Base-by-base conservation (phyloP, 192 early-diverging fungal genomes). In the Pilaira anomala region DNA sequence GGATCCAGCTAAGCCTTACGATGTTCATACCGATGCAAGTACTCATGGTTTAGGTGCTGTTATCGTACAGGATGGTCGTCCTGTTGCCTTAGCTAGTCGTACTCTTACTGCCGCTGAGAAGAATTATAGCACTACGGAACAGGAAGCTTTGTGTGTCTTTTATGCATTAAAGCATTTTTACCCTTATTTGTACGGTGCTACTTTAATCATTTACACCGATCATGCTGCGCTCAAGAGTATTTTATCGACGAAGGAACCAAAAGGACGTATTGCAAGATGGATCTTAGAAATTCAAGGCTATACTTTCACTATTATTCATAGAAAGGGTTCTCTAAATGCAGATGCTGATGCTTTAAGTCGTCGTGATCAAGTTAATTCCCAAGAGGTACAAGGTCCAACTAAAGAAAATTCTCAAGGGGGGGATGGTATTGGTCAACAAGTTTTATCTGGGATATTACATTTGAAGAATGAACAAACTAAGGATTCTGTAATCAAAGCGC, bases 81-180 rank as follows among this genome's bases (percentile, higher is more conserved):
- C 52, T n/a, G 14, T 55, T 2, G 36, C 33, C 4, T 58, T 58
- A 42, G 55, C 55, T 19, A 58, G 55, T 22, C 36, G 55, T 9
- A 40, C 39, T 7, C 7, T 58, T 2, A 42, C 55, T 24, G 18
- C 33, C 5, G 40, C 55, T 1, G 55, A 58, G 8, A 7, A n/a
- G 14, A 58, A 58, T 8, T 58, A 58, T 13, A 40, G 3, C 19
- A 25, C 36, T 13, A 30, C 30, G 4, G 55, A 58, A 42, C 36
- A 40, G 4, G 39, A 58, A 24, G 36, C 21, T 0, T 41, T 58
- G 7, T 7, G 18, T 1, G 22, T 58, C 7, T 36, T 58, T 1
- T 58, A 21, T 3, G 55, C 55, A 24, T 3, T 58, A 0, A n/a
- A 41, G 9, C 3, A 44, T n/a, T 44, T 58, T 19, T 7, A 39